Conservation (phyloP, 1,284 basidiomycete species). For the Ceratobasidium theobromae region DNA sequence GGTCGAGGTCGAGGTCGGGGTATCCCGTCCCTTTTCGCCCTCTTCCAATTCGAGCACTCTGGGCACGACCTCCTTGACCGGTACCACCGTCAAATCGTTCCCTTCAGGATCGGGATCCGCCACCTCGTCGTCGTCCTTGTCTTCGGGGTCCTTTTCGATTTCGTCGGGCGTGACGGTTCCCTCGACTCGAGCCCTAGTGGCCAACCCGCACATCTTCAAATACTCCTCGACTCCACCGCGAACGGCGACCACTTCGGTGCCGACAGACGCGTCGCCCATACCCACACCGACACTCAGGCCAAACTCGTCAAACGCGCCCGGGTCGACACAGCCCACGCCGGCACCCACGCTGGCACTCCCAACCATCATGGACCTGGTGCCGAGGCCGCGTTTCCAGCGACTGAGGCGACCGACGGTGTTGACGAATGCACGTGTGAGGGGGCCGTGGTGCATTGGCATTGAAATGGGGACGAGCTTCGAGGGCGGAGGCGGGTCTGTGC, state of each 20-base stretch:
- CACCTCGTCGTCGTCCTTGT: background rate
- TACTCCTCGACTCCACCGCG: slow-evolving; percentile 67
- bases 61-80: background rate
- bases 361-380: slow-evolving; percentile 49
- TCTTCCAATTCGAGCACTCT: slow-evolving; percentile 12
- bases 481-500: background rate
- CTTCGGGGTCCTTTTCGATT: background rate
- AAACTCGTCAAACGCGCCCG: slow-evolving; percentile 32
- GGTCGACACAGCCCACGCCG: slow-evolving; percentile 49
- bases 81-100: slow-evolving; percentile 7
- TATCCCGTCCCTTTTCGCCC: slow-evolving; percentile 16
- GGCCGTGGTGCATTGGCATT: slow-evolving; percentile 43
- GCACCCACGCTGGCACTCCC: slow-evolving; percentile 4
- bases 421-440: slow-evolving; percentile 72
- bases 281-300: slow-evolving; percentile 11
- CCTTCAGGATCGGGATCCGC: background rate
- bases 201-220: slow-evolving; percentile 54
- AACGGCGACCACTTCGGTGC: slow-evolving; percentile 46
- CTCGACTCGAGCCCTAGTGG: background rate
- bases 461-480: background rate
- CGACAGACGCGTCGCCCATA: background rate
- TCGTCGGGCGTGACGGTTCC: background rate
- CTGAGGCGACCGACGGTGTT: slow-evolving; percentile 79
- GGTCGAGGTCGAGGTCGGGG: slow-evolving; percentile 8
- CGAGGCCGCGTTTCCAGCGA: slow-evolving; percentile 76